Evolutionary conservation across 768 basidiomycete genomes (phyloP).

Genomic region (Sporobolomyces roseus): DNA sequence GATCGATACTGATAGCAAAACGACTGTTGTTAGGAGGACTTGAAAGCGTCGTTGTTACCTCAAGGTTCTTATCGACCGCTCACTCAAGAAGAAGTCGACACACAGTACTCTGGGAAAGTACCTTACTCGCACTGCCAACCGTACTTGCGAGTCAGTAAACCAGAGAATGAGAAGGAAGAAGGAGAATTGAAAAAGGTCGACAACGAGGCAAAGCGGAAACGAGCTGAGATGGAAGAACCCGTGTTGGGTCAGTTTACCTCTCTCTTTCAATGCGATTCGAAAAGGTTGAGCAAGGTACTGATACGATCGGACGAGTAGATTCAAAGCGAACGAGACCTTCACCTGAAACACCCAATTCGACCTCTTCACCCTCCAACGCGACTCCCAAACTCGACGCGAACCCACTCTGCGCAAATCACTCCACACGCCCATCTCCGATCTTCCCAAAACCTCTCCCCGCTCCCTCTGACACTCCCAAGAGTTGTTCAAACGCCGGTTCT

Average conservation of each 20-base stretch:
- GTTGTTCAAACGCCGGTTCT: constrained; percentile 33
- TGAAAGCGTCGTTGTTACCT: constrained; percentile 16
- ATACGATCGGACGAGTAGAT: neutral
- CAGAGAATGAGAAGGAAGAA: constrained; percentile 36
- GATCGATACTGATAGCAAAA: neutral
- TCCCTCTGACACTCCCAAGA: neutral
- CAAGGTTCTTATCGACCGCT: constrained; percentile 25
- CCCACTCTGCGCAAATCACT: neutral
- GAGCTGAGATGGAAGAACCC: constrained; percentile 14
- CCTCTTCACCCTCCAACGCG: neutral
- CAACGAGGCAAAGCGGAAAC: constrained; percentile 15
- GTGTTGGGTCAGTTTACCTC: neutral
- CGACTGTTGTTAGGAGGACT: constrained; percentile 17
- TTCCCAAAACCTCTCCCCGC: neutral
- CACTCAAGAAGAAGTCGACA: constrained; percentile 24
- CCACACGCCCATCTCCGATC: neutral
- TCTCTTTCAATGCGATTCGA: neutral
- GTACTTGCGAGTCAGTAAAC: constrained; percentile 56
- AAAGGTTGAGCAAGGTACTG: neutral
- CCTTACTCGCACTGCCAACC: constrained; percentile 73
- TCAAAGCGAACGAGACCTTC: constrained; percentile 17
- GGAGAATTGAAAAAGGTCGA: constrained; percentile 28
- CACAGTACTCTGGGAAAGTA: constrained; percentile 46
- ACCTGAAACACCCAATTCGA: neutral
- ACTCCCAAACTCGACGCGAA: neutral